Base-by-base conservation (phyloP, 2,329 filamentous ascomycete genomes). In the Rhynchosporium graminicola region DNA sequence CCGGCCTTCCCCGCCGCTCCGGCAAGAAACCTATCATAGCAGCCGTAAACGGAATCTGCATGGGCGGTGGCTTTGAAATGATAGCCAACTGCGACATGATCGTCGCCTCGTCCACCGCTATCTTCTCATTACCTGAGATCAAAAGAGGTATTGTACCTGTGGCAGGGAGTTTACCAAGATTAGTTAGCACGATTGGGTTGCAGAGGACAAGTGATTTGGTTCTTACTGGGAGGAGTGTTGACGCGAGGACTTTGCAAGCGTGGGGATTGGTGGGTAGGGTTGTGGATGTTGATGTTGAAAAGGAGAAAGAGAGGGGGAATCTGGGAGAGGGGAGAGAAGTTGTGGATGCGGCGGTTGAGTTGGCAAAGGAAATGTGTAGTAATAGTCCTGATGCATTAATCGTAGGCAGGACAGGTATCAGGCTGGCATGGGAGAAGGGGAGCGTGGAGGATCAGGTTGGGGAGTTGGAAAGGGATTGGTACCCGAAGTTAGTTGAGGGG, bases 51-150 rank as follows among this genome's bases (percentile, higher is more conserved):
- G 90, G 90, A 4, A 78, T 89, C 20, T 90, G 88, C 62, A 81
- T 90, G 50, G 90, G 90, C 46, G 90, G 90, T 59, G 90, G 89
- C 2, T 87, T 90, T 75, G 90, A 94, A 78, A 91, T 92, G 77
- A 81, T 85, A 9, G 78, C 88, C 58, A 91, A 92, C 75, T 84
- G 82, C 66, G 91, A 95, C 77, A 76, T 94, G 62, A 81, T 92
- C 2, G 74, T 93, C 33, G 88, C 89, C 2, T 77, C 80, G 1
- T 73, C 76, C 3, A 71, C 73, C 13, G 88, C 89, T 0, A 77
- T 76, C 31, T 92, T 93, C 71, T 84, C 82, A 1, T 79, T 93
- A 4, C 89, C 90, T 0, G 90, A 92, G 75, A 87, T 88, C 1
- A 84, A 83, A 63, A 81, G 86, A 57, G 89, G 90, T 6, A 88